Evolutionary conservation across 371 early-diverging fungal genomes (phyloP).

Genomic region (Mycotypha africana): DNA sequence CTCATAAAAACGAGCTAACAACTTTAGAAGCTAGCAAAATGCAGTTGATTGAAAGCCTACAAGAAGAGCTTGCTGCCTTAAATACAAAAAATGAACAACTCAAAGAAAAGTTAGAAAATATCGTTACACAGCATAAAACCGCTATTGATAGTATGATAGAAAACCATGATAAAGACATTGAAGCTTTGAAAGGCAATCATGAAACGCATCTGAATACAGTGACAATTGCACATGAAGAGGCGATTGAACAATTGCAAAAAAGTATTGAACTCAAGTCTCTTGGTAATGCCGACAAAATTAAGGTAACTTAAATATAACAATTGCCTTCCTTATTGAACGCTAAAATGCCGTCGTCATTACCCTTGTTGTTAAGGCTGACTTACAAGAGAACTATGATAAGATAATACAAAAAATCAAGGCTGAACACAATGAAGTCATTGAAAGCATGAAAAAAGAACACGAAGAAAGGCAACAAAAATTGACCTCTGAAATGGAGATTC

Average conservation of each 20-base stretch:
- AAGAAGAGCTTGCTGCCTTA: background rate
- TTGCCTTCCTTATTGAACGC: too few relatives aligned
- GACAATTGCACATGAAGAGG: conserved; percentile 22
- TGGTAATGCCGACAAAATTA: conserved; percentile 15
- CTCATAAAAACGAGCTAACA: too few relatives aligned
- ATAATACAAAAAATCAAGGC: conserved; percentile 13
- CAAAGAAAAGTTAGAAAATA: too few relatives aligned
- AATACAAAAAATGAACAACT: background rate
- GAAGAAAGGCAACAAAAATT: conserved; percentile 4
- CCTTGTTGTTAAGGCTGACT: conserved; percentile 7
- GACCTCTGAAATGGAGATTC: conserved; percentile 3
- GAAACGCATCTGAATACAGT: conserved; percentile 9
- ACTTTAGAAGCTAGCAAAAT: too few relatives aligned
- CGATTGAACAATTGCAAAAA: conserved; percentile 9
- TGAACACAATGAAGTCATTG: conserved; percentile 6
- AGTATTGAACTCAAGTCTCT: conserved; percentile 10
- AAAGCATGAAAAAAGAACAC: conserved; percentile 7
- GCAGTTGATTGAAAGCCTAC: too few relatives aligned
- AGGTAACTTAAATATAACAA: conserved; percentile 18
- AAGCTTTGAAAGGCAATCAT: conserved; percentile 8
- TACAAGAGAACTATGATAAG: conserved; percentile 7
- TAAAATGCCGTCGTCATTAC: conserved; percentile 1
- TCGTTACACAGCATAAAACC: too few relatives aligned
- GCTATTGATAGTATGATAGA: too few relatives aligned
- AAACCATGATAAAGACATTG: conserved; percentile 6